Percentiles rank a stretch among this genome's conserved stretches.
Evolutionary conservation across 1,139 yeast species (phyloP).

Genomic region (Lizanozyma gosingica): DNA sequence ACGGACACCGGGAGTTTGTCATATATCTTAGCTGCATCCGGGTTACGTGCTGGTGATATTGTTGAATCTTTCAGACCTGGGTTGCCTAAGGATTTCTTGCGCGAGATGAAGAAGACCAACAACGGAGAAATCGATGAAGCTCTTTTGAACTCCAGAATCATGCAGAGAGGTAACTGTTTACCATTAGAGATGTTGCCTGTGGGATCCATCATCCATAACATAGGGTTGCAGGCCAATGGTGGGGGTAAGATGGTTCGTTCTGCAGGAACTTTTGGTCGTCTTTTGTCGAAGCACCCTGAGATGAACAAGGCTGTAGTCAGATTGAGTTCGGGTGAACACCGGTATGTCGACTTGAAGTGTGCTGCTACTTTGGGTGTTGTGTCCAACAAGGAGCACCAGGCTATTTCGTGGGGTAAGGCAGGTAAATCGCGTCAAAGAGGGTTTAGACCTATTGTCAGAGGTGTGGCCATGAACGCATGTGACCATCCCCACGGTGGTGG

Average conservation of each 20-base stretch:
- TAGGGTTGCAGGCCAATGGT: constrained; percentile 71
- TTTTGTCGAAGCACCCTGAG: constrained; percentile 71
- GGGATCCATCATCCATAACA: constrained; percentile 83
- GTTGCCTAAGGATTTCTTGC: constrained; percentile 66
- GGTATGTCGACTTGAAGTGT: constrained; percentile 77
- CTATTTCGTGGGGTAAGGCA: constrained; percentile 89
- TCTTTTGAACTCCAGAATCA: constrained; percentile 74
- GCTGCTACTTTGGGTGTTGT: constrained; percentile 94
- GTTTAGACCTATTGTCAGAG: constrained; percentile 91
- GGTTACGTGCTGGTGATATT: constrained; percentile 83
- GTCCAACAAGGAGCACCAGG: constrained; percentile 92
- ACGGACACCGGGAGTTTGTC: constrained; percentile 53
- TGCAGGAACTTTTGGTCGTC: constrained; percentile 92
- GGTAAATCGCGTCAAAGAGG: constrained; percentile 93
- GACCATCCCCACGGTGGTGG: constrained; percentile 99
- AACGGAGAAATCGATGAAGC: constrained; percentile 92
- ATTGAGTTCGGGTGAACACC: constrained; percentile 87
- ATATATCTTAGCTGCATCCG: constrained; percentile 86
- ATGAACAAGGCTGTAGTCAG: constrained; percentile 67
- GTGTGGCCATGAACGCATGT: constrained; percentile 95
- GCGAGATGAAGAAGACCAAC: constrained; percentile 51
- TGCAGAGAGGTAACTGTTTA: constrained; percentile 90
- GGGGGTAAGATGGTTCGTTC: constrained; percentile 87
- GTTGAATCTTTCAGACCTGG: constrained; percentile 88
- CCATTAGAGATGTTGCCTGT: constrained; percentile 89